A percentile compares a stretch with the other conserved stretches of the same genome.
These are phyloP conservation scores for Streptanthus diversifolius DNA, from an alignment of 345 rosid species.

Conservation along the genomic window DNA sequence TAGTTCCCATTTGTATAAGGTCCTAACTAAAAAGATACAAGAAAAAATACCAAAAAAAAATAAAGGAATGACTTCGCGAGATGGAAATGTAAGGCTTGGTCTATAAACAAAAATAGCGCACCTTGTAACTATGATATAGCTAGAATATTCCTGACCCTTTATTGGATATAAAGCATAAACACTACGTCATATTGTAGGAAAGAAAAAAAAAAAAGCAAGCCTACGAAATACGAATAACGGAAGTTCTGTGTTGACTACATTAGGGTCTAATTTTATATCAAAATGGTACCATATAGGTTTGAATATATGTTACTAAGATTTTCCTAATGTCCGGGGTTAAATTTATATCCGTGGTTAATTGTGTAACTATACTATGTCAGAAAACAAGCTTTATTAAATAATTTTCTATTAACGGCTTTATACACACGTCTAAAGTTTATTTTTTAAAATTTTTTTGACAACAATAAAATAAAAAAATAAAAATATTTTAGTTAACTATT, in stretches of 20 bases:
- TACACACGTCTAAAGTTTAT: no score
- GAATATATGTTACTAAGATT: not conserved
- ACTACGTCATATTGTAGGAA: constrained; percentile 9
- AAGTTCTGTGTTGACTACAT: constrained; percentile 14
- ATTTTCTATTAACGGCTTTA: no score
- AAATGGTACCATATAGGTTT: not conserved
- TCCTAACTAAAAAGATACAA: not conserved
- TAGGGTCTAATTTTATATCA: not conserved
- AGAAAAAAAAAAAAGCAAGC: not conserved
- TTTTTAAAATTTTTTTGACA: no score
- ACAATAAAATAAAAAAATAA: no score
- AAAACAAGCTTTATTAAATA: no score
- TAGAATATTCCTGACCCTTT: constrained; percentile 4
- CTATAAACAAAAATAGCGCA: constrained; percentile 9
- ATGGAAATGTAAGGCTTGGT: constrained; percentile 17
- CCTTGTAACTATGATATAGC: not conserved
- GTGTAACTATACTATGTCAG: no score
- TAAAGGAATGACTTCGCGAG: constrained; percentile 18
- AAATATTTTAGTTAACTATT: no score
- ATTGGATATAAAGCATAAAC: not conserved
- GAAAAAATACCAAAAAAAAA: not conserved
- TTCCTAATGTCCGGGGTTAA: no score
- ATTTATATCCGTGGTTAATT: no score
- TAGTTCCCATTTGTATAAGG: constrained; percentile 29
- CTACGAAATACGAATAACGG: constrained; percentile 22